These are phyloP conservation scores for Mycena vulgaris DNA, from an alignment of 768 basidiomycete species.

Conservation along the genomic window DNA sequence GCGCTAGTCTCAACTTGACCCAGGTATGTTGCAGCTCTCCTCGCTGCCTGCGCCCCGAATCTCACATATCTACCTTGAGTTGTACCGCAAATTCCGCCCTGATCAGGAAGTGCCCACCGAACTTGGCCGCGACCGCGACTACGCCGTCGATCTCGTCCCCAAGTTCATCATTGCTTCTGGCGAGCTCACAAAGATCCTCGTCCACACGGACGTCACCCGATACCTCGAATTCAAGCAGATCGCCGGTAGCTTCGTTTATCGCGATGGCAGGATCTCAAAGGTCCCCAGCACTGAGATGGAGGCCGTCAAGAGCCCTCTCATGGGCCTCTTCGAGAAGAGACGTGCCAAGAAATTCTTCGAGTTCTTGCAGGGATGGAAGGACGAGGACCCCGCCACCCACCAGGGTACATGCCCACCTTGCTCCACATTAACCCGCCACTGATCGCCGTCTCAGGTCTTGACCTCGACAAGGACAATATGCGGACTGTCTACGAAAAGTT, in stretches of 20 bases:
- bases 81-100: slow-evolving; percentile 95
- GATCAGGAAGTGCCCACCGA: slow-evolving; percentile 82
- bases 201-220: slow-evolving; percentile 98
- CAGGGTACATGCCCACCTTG: slow-evolving; percentile 73
- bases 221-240: slow-evolving; percentile 99
- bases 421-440: neutral
- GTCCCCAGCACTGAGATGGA: slow-evolving; percentile 98
- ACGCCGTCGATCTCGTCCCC: slow-evolving; percentile 97
- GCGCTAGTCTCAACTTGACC: slow-evolving; percentile 96
- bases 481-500: slow-evolving; percentile 96
- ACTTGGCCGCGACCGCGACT: slow-evolving; percentile 97
- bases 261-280: slow-evolving; percentile 97
- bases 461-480: slow-evolving; percentile 95
- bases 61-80: slow-evolving; percentile 61
- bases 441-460: slow-evolving; percentile 68
- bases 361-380: slow-evolving; percentile 96
- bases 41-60: slow-evolving; percentile 29
- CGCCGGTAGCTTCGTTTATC: slow-evolving; percentile 97
- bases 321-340: slow-evolving; percentile 99
- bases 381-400: slow-evolving; percentile 96
- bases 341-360: slow-evolving; percentile 99
- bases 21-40: slow-evolving; percentile 72
- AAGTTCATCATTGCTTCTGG: slow-evolving; percentile 99
- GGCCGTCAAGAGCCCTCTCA: slow-evolving; percentile 93
- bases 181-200: slow-evolving; percentile 97